A percentile compares a stretch with the other conserved stretches of the same genome.
phyloP scores from a whole-genome alignment of 495 filamentous ascomycete species.

The Clohesyomyces aquaticus region DNA sequence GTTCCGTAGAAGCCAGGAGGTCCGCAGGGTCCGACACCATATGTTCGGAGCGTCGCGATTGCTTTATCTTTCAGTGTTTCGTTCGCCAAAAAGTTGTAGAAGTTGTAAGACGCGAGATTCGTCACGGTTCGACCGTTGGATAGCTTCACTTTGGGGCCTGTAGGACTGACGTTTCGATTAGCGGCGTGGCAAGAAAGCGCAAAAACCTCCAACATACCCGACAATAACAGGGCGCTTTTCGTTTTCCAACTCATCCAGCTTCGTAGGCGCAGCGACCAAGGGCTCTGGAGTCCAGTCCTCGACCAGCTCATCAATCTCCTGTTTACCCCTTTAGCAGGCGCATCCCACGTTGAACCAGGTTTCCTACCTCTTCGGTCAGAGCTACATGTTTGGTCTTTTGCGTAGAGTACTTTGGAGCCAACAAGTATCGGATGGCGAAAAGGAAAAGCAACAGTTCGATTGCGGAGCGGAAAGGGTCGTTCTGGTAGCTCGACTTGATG shows the following conservation, averaged over 20 bases:
- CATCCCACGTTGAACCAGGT: conserved; percentile 1
- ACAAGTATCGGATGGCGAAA: conserved; percentile 90
- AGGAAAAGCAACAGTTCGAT: conserved; percentile 94
- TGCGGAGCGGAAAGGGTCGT: conserved; percentile 90
- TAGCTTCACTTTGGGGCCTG: conserved; percentile 85
- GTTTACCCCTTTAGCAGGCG: conserved; percentile 23
- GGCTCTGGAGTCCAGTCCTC: conserved; percentile 98
- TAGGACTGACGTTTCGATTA: conserved; percentile 62
- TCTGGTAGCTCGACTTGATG: conserved; percentile 93
- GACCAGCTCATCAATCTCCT: conserved; percentile 96
- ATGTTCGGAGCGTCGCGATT: conserved; percentile 87
- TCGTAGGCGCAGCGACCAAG: conserved; percentile 71
- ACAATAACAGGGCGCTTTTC: conserved; percentile 86
- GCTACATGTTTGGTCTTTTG: conserved; percentile 83
- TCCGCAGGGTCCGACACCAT: conserved; percentile 94
- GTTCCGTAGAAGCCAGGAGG: conserved; percentile 98
- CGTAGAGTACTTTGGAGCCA: conserved; percentile 88
- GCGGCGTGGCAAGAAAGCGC: not conserved
- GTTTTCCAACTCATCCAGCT: conserved; percentile 76
- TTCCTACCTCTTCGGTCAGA: conserved; percentile 76
- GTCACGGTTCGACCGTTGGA: conserved; percentile 85
- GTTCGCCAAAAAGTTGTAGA: conserved; percentile 93
- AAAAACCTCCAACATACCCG: conserved; percentile 60
- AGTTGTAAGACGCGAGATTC: conserved; percentile 93
- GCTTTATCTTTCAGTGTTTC: conserved; percentile 92